Conservation (phyloP, 2,329 filamentous ascomycete genomes). For the Nemania sp. region DNA sequence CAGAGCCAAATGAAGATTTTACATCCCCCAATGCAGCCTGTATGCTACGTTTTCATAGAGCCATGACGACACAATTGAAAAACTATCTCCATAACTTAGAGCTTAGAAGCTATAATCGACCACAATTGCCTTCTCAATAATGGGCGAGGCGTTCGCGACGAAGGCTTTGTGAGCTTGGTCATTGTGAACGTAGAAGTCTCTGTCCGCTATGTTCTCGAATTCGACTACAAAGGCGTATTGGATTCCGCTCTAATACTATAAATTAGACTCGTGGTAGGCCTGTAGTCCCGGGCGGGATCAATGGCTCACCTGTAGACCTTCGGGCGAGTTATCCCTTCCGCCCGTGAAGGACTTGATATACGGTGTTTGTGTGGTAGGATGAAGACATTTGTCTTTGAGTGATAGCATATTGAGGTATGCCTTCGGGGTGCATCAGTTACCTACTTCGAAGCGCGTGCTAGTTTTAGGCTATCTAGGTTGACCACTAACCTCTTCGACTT, state of each 20-base stretch:
- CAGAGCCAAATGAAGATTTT: too few species aligned
- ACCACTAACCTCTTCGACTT: constrained; percentile 15
- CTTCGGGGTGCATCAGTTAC: constrained; percentile 2
- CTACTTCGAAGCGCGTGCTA: background rate
- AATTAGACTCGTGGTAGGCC: constrained; percentile 6
- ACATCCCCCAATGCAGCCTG: too few species aligned
- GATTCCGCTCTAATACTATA: constrained; percentile 41
- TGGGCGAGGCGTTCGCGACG: background rate
- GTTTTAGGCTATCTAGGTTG: background rate
- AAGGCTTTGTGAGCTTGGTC: constrained; percentile 46
- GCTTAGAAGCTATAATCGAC: background rate
- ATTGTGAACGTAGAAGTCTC: constrained; percentile 47
- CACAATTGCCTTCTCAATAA: background rate
- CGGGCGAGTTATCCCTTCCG: constrained; percentile 63
- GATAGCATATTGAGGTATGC: constrained; percentile 51
- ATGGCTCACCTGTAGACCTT: constrained; percentile 60
- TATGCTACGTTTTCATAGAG: too few species aligned
- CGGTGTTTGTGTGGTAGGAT: constrained; percentile 58
- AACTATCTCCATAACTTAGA: too few species aligned
- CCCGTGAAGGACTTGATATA: constrained; percentile 64
- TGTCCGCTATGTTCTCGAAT: constrained; percentile 45
- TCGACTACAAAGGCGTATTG: constrained; percentile 48
- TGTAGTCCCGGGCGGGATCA: background rate
- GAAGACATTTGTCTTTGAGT: constrained; percentile 61
- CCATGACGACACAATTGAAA: too few species aligned